Conservation (phyloP, 768 basidiomycete species). For the Leucosporidium yakuticum region DNA sequence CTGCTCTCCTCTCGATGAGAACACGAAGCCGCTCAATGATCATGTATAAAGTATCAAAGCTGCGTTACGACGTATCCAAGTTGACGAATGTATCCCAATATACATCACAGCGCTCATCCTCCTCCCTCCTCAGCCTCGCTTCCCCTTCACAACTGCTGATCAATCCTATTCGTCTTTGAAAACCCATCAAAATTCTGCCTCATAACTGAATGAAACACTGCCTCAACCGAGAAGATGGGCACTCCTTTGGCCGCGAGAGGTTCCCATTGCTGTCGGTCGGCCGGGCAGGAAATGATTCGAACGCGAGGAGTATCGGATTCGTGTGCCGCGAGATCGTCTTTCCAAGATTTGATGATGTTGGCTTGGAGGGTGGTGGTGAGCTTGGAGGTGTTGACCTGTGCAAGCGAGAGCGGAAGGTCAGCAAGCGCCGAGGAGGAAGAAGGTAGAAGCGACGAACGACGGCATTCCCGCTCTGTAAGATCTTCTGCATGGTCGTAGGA, state of each 20-base stretch:
- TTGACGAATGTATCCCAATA: too few relatives aligned
- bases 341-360: neutral
- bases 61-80: too few relatives aligned
- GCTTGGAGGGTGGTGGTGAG: neutral
- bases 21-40: too few relatives aligned
- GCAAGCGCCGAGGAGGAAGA: too few relatives aligned
- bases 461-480: slow-evolving; percentile 66
- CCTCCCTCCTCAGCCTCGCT: neutral
- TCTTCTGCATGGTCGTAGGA: slow-evolving; percentile 55
- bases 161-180: neutral
- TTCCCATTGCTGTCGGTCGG: slow-evolving; percentile 5
- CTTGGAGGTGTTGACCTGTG: neutral
- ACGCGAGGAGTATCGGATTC: neutral
- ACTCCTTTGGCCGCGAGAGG: neutral
- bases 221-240: slow-evolving; percentile 27
- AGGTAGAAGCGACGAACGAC: slow-evolving; percentile 48
- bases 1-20: too few relatives aligned
- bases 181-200: slow-evolving; percentile 8
- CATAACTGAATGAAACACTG: slow-evolving; percentile 15
- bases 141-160: neutral
- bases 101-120: neutral
- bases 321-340: neutral
- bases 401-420: neutral
- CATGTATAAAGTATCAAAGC: too few relatives aligned
- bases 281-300: neutral